Base-by-base conservation (phyloP, 805 yeast species). In the Nakazawaea wickerhamii region DNA sequence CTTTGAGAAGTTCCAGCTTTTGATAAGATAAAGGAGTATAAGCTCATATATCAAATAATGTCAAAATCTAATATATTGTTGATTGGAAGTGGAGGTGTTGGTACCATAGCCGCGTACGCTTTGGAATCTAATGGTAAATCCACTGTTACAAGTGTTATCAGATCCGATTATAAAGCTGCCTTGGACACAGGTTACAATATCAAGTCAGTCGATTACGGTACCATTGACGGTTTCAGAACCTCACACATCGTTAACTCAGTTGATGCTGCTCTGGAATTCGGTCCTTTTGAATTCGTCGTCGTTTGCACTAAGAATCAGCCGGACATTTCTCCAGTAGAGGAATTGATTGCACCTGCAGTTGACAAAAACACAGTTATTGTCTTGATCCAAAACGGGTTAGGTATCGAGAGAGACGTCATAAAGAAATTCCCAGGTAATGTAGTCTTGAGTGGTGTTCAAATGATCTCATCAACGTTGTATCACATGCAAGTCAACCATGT, bases 41-140 rank as follows among this genome's bases (percentile, higher is more conserved):
- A n/a, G n/a, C n/a, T n/a, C n/a, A n/a, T n/a, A n/a, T n/a, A n/a
- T n/a, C n/a, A n/a, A 13, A 28, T 6, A 20, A 21, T 20, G 26
- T 35, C 33, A 38, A 43, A 58, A 49, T 43, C 59, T 21, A 65
- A 67, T 40, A 78, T 81, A 14, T 65, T 86, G 10, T 64, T 86
- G 9, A 72, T 86, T 30, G 95, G 95, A 9, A 73, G 87, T 33
- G 96, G 95, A 13, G 95, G 95, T 30, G 93, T 87, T 9, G 96
- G 96, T 28, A 72, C 87, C 14, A 75, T 87, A 26, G 80, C 83
- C 2, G 86, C 95, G 0, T 70, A 80, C 38, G 76, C 84, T 0
- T 65, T 87, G 25, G 69, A 67, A 50, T 57, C 59, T 31, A 65
- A 71, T 34, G 75, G 71, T 0, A 59, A 65, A 33, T 68, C 77